These are phyloP conservation scores for Saposhnikovia divaricata DNA, from an alignment of 129 eudicot genomes.

Conservation along the genomic window DNA sequence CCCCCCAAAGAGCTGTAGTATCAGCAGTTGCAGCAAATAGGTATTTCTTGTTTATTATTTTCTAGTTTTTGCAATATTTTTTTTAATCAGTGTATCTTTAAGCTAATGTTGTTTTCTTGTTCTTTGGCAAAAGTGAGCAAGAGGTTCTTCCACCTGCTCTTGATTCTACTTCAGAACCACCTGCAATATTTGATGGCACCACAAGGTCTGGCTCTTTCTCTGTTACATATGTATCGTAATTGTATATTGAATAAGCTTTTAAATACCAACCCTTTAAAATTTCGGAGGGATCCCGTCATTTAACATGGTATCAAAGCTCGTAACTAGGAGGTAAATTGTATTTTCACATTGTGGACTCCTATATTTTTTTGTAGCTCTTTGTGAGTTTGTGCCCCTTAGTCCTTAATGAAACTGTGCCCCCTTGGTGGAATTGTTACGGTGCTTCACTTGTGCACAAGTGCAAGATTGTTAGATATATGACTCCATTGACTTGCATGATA, in stretches of 20 bases:
- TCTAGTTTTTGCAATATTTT: background rate
- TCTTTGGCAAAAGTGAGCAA: conserved; percentile 31
- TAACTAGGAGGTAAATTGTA: background rate
- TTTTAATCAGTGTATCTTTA: background rate
- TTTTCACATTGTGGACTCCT: background rate
- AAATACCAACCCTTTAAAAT: background rate
- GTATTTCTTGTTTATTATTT: conserved; percentile 11
- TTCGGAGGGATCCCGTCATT: background rate
- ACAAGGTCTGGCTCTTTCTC: conserved; percentile 33
- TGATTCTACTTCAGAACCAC: conserved; percentile 84
- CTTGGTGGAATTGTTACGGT: too few species aligned
- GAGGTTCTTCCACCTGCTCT: conserved; percentile 78
- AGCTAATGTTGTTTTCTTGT: background rate
- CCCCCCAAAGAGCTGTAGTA: background rate
- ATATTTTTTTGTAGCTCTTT: too few species aligned
- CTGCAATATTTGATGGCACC: conserved; percentile 78
- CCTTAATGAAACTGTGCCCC: too few species aligned
- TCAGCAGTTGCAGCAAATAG: conserved; percentile 35
- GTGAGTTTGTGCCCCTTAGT: too few species aligned
- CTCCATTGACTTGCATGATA: too few species aligned
- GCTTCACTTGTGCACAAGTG: too few species aligned
- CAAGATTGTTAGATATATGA: too few species aligned
- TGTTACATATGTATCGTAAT: too few species aligned
- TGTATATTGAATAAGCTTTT: background rate
- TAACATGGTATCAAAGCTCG: background rate